Evolutionary conservation across 768 basidiomycete genomes (phyloP).

Genomic region (Ramaria rubella): DNA sequence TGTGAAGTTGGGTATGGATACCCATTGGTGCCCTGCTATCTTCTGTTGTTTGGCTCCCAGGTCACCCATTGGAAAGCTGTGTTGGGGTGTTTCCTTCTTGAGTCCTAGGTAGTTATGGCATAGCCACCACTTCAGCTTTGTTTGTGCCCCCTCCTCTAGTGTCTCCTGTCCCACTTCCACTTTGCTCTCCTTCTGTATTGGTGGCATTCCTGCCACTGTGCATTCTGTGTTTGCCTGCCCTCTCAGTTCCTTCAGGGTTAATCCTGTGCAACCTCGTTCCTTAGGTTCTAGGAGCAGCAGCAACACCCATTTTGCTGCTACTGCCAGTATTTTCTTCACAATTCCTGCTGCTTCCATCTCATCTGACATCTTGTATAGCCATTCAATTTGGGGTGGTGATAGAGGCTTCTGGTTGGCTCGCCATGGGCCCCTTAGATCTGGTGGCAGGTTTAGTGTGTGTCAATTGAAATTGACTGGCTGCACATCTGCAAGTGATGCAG

Average conservation of each 20-base stretch:
- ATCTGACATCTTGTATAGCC: constrained; percentile 26
- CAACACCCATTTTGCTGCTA: constrained; percentile 30
- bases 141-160: constrained; percentile 13
- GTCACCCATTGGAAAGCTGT: constrained; percentile 26
- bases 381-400: constrained; percentile 28
- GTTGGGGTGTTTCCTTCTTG: constrained; percentile 15
- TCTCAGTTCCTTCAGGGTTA: background rate
- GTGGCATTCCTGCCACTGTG: constrained; percentile 18
- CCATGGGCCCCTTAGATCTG: constrained; percentile 20
- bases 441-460: background rate
- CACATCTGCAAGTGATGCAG: constrained; percentile 14
- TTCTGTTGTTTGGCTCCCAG: constrained; percentile 33
- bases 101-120: constrained; percentile 34
- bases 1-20: constrained; percentile 16
- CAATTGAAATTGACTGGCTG: constrained; percentile 3
- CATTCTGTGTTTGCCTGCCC: constrained; percentile 29
- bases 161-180: background rate
- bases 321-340: constrained; percentile 23
- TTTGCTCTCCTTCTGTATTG: background rate
- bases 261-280: constrained; percentile 19
- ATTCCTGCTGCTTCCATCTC: no score
- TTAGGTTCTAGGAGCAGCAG: constrained; percentile 33
- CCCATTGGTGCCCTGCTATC: constrained; percentile 31
- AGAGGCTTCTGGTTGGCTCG: constrained; percentile 24
- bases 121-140: constrained; percentile 26